Evolutionary conservation across 2,329 filamentous ascomycete species (phyloP).

Genomic region (Exophiala dermatitidis): DNA sequence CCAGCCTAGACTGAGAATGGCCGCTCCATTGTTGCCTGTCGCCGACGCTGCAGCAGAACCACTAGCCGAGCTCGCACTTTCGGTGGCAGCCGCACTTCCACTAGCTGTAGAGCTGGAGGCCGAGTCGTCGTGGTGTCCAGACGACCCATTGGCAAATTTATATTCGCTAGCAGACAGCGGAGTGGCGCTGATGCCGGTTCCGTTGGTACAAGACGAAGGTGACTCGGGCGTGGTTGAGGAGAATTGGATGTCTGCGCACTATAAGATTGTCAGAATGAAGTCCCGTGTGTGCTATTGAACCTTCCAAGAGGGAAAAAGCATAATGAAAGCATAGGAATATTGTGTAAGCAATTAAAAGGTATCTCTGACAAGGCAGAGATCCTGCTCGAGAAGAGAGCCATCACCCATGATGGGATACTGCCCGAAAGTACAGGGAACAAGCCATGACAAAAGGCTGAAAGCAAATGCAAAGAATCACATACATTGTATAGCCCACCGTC

Average conservation of each 20-base stretch:
- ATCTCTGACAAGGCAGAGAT: too few relatives aligned
- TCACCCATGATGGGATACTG: too few relatives aligned
- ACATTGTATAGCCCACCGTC: conserved; percentile 63
- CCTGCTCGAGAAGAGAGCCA: too few relatives aligned
- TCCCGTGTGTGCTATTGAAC: too few relatives aligned
- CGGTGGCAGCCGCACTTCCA: conserved; percentile 27
- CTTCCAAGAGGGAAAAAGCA: too few relatives aligned
- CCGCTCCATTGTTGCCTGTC: conserved; percentile 1
- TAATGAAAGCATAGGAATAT: too few relatives aligned
- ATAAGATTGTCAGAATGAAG: background rate
- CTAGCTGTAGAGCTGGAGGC: background rate
- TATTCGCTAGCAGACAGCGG: conserved; percentile 42
- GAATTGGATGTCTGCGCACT: conserved; percentile 19
- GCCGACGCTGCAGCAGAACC: conserved; percentile 16
- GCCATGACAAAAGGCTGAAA: background rate
- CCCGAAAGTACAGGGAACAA: too few relatives aligned
- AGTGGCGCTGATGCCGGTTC: conserved; percentile 37
- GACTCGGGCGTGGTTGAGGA: conserved; percentile 18
- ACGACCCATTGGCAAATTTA: conserved; percentile 30
- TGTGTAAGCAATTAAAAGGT: too few relatives aligned
- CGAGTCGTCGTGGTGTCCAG: conserved; percentile 3
- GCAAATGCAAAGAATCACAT: background rate
- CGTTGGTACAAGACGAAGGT: conserved; percentile 50
- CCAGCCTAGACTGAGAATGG: conserved; percentile 32
- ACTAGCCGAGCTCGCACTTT: conserved; percentile 29